These are phyloP conservation scores for Epicoccum nigrum DNA, from an alignment of 2,329 filamentous ascomycete genomes.

Conservation along the genomic window DNA sequence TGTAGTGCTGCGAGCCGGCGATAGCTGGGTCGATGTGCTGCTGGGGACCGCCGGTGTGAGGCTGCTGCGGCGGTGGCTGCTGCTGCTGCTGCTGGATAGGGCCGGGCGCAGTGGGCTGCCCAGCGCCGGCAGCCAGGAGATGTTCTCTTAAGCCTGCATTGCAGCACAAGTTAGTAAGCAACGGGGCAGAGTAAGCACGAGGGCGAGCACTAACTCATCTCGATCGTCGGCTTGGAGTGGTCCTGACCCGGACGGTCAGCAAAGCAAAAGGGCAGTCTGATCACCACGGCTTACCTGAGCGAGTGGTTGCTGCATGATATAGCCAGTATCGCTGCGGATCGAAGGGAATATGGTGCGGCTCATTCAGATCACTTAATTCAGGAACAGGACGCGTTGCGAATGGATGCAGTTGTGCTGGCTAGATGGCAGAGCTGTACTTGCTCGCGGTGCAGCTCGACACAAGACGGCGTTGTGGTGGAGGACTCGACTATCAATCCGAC, in stretches of 20 bases:
- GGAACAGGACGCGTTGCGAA: slow-evolving; percentile 1
- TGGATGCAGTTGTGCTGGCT: slow-evolving; percentile 10
- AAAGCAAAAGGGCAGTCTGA: slow-evolving; percentile 5
- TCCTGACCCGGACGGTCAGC: slow-evolving; percentile 42
- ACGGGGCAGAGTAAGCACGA: slow-evolving; percentile 13
- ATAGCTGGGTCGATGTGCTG: slow-evolving; percentile 66
- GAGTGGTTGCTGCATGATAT: slow-evolving; percentile 49
- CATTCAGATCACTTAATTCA: slow-evolving; percentile 24
- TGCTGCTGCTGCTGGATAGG: slow-evolving; percentile 36
- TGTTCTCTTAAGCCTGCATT: slow-evolving; percentile 67
- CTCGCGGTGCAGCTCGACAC: slow-evolving; percentile 7
- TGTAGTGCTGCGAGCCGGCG: slow-evolving; percentile 56
- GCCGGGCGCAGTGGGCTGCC: slow-evolving; percentile 42
- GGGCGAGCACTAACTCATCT: slow-evolving; percentile 49
- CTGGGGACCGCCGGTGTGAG: slow-evolving; percentile 52
- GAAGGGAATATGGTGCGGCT: slow-evolving; percentile 41
- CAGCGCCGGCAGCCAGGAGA: slow-evolving; percentile 61
- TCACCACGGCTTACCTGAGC: slow-evolving; percentile 60
- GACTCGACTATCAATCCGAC: background rate
- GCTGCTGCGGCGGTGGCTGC: slow-evolving; percentile 30
- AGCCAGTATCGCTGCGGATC: slow-evolving; percentile 40
- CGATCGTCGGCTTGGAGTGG: slow-evolving; percentile 47
- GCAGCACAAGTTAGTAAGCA: slow-evolving; percentile 42
- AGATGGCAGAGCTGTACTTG: slow-evolving; percentile 10
- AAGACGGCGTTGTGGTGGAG: slow-evolving; percentile 12